A percentile compares a stretch with the other conserved stretches of the same genome.
These are phyloP conservation scores for Alternaria dauci DNA, from an alignment of 2,329 filamentous ascomycete species.

Conservation along the genomic window DNA sequence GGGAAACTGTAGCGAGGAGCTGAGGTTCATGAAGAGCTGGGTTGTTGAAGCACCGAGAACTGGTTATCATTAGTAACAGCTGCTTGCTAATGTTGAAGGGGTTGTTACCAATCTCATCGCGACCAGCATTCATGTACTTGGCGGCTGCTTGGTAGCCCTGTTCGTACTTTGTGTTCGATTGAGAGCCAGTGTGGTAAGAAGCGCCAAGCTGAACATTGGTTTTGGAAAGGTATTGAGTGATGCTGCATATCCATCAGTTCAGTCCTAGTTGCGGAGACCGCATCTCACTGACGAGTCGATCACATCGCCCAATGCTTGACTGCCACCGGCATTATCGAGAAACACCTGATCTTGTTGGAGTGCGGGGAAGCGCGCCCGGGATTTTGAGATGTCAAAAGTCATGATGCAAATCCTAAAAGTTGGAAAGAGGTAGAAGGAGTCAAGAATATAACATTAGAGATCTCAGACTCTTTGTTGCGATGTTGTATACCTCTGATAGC, in stretches of 20 bases:
- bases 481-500: constrained; percentile 9
- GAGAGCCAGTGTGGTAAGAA: constrained; percentile 68
- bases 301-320: constrained; percentile 72
- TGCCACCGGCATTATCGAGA: constrained; percentile 81
- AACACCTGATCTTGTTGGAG: constrained; percentile 72
- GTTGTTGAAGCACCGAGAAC: constrained; percentile 79
- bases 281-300: constrained; percentile 65
- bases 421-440: not conserved
- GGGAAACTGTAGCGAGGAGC: constrained; percentile 43
- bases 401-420: not conserved
- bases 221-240: constrained; percentile 70
- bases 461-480: not conserved
- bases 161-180: constrained; percentile 67
- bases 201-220: constrained; percentile 81
- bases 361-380: constrained; percentile 72
- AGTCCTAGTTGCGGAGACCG: not conserved
- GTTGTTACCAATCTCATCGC: constrained; percentile 69
- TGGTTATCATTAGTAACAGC: constrained; percentile 31
- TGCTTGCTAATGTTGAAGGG: not conserved
- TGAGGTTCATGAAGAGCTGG: constrained; percentile 76
- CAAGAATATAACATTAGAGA: not conserved
- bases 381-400: constrained; percentile 63
- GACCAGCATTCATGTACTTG: constrained; percentile 72
- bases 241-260: constrained; percentile 47
- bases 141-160: constrained; percentile 71